Percentiles rank a stretch among this genome's conserved stretches.
Evolutionary conservation across 148 eudicot genomes (phyloP).

Genomic region (Arctostaphylos glauca): DNA sequence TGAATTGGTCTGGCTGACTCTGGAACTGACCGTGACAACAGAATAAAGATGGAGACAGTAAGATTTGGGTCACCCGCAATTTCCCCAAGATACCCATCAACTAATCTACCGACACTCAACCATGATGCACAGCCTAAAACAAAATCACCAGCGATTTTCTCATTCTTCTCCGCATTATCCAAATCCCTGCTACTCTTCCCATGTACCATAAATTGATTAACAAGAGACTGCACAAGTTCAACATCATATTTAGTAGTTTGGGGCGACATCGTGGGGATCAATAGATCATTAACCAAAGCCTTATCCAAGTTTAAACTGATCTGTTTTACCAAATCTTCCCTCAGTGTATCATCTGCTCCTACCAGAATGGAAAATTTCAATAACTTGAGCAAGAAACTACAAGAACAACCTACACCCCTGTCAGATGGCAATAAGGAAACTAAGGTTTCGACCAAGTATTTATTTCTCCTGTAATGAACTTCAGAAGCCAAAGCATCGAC

Average conservation of each 20-base stretch:
- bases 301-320: slow-evolving; percentile 63
- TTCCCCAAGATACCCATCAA: slow-evolving; percentile 70
- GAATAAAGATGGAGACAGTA: slow-evolving; percentile 40
- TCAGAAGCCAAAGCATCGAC: slow-evolving; percentile 60
- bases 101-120: slow-evolving; percentile 59
- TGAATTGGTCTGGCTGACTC: slow-evolving; percentile 74
- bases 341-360: slow-evolving; percentile 50
- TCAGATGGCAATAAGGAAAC: slow-evolving; percentile 67
- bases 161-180: slow-evolving; percentile 30
- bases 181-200: slow-evolving; percentile 36
- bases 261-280: slow-evolving; percentile 57
- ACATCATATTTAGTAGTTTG: slow-evolving; percentile 64
- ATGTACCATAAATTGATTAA: slow-evolving; percentile 47
- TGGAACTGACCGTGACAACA: slow-evolving; percentile 55
- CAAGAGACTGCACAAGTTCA: slow-evolving; percentile 58
- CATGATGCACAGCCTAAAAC: slow-evolving; percentile 38
- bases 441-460: slow-evolving; percentile 62
- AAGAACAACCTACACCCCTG: slow-evolving; percentile 55
- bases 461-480: slow-evolving; percentile 51
- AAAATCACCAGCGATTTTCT: slow-evolving; percentile 25
- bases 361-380: slow-evolving; percentile 68
- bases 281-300: slow-evolving; percentile 67
- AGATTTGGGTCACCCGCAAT: slow-evolving; percentile 63
- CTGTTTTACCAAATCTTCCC: slow-evolving; percentile 55
- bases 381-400: slow-evolving; percentile 82